Conservation (phyloP, 148 eudicot genomes). For the Camellia sinensis region DNA sequence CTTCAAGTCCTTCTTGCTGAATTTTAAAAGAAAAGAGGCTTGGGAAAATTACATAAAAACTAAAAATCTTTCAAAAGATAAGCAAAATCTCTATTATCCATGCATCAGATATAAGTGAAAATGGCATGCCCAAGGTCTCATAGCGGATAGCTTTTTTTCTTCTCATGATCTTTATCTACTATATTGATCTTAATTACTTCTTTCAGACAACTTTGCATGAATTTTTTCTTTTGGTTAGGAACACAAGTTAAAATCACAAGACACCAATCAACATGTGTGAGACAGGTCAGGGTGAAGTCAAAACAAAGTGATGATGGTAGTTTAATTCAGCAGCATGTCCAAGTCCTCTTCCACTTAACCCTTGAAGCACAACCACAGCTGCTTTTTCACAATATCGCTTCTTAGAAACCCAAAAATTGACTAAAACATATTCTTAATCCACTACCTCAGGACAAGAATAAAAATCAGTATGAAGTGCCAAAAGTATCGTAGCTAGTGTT, state of each 20-base stretch:
- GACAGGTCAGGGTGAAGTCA: not conserved
- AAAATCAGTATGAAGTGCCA: not conserved
- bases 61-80: not conserved
- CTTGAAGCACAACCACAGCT: not conserved
- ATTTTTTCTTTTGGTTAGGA: not conserved
- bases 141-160: not conserved
- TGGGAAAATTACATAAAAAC: not conserved
- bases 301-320: not conserved
- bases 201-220: too few relatives aligned
- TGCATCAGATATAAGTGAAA: not conserved
- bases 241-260: not conserved
- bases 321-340: not conserved
- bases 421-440: not conserved
- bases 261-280: not conserved
- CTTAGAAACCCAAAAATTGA: not conserved
- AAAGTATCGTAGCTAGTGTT: not conserved
- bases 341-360: not conserved
- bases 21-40: not conserved
- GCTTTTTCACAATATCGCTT: not conserved
- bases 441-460: not conserved
- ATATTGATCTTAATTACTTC: not conserved
- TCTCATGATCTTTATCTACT: not conserved
- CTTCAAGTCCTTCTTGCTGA: conserved; percentile 83
- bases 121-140: not conserved
- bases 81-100: not conserved